A percentile compares a stretch with the other conserved stretches of the same genome.
Conservation (phyloP, 345 rosid species). For the Dimocarpus longan region DNA sequence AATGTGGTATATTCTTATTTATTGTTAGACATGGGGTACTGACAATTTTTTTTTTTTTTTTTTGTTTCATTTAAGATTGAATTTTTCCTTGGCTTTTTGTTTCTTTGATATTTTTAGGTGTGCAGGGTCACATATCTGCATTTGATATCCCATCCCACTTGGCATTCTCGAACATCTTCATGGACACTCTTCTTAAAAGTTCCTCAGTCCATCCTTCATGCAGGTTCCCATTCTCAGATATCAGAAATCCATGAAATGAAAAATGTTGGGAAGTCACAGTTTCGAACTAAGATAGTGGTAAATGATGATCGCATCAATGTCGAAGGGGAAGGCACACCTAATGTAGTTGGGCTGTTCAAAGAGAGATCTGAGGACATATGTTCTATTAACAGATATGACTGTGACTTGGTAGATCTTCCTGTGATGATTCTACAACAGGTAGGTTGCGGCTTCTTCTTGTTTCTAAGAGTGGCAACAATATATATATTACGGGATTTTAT, state of each 20-base stretch:
- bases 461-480: background rate
- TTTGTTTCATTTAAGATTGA: conserved; percentile 8
- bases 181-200: conserved; percentile 84
- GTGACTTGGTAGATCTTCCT: conserved; percentile 75
- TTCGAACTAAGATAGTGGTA: conserved; percentile 78
- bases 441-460: conserved; percentile 17
- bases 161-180: conserved; percentile 92
- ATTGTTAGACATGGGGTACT: conserved; percentile 17
- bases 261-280: conserved; percentile 59
- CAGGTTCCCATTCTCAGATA: conserved; percentile 38
- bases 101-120: conserved; percentile 45
- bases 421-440: conserved; percentile 93
- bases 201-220: conserved; percentile 71
- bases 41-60: background rate
- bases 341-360: conserved; percentile 69
- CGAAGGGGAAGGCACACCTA: conserved; percentile 94
- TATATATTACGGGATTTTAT: background rate
- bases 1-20: conserved; percentile 58
- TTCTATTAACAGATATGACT: conserved; percentile 76
- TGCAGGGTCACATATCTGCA: conserved; percentile 83
- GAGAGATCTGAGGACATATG: conserved; percentile 63
- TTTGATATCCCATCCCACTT: conserved; percentile 85
- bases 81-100: background rate
- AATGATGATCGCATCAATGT: conserved; percentile 70
- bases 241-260: conserved; percentile 45